A percentile compares a stretch with the other conserved stretches of the same genome.
phyloP scores from a whole-genome alignment of 2,329 filamentous ascomycete genomes.

The Neodidymelliopsis sp. region DNA sequence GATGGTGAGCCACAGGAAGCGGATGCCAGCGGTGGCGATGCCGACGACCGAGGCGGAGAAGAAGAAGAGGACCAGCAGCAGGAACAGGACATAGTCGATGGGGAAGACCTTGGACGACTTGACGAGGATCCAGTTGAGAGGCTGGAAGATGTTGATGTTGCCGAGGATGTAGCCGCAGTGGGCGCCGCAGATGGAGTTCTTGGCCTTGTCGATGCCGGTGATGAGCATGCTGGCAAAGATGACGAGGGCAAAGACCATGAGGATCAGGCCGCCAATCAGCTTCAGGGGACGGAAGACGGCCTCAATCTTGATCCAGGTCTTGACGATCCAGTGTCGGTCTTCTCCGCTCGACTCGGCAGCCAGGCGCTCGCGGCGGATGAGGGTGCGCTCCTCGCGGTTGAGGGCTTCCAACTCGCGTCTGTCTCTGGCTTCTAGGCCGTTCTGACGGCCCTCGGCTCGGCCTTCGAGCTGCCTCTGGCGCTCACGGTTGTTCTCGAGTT shows the following conservation, averaged over 20 bases:
- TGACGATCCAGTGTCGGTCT: constrained; percentile 76
- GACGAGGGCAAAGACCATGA: constrained; percentile 76
- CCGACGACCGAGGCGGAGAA: constrained; percentile 89
- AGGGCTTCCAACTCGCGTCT: constrained; percentile 87
- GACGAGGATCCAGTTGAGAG: constrained; percentile 88
- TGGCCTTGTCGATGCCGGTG: constrained; percentile 94
- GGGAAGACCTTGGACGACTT: constrained; percentile 85
- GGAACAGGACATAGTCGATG: constrained; percentile 89
- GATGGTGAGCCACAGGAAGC: constrained; percentile 93
- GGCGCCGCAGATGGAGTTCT: constrained; percentile 90
- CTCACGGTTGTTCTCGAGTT: constrained; percentile 87
- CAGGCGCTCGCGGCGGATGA: constrained; percentile 86
- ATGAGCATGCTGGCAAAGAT: constrained; percentile 94
- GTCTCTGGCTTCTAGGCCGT: constrained; percentile 82
- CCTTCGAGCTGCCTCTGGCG: constrained; percentile 90
- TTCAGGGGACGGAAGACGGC: constrained; percentile 88
- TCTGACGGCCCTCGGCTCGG: constrained; percentile 77
- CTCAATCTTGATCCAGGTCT: constrained; percentile 79
- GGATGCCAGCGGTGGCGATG: constrained; percentile 85
- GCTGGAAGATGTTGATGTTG: constrained; percentile 90
- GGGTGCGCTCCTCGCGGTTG: constrained; percentile 87
- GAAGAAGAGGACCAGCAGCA: constrained; percentile 82
- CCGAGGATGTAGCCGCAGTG: constrained; percentile 92
- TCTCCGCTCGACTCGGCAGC: constrained; percentile 83
- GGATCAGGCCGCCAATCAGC: constrained; percentile 80